These are phyloP conservation scores for Anisodus tanguticus DNA, from an alignment of 257 asterid species.

Conservation along the genomic window DNA sequence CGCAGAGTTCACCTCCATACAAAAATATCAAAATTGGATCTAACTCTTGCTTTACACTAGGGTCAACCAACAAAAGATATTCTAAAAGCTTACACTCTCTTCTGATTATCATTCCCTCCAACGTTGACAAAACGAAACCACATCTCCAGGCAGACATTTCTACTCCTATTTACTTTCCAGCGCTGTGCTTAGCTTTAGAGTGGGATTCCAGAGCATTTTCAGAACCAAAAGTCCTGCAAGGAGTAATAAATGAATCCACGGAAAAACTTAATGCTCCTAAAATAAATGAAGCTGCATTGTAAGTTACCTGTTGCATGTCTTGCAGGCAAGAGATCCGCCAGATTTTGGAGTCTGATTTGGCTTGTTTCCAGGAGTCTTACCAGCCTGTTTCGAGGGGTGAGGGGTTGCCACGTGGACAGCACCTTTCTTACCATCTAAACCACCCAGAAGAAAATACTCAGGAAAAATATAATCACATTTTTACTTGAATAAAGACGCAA, in stretches of 20 bases:
- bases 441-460: conserved; percentile 2
- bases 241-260: not conserved
- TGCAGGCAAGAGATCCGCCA: conserved; percentile 63
- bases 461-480: not conserved
- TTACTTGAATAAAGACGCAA: not conserved
- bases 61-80: conserved; percentile 1
- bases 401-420: conserved; percentile 84
- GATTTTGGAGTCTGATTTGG: conserved; percentile 60
- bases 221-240: conserved; percentile 58
- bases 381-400: conserved; percentile 78
- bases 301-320: conserved; percentile 61
- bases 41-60: conserved; percentile 17
- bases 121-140: not conserved
- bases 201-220: conserved; percentile 66
- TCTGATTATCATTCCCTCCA: conserved; percentile 11
- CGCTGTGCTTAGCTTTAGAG: conserved; percentile 72
- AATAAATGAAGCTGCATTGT: not conserved
- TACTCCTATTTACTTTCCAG: conserved; percentile 40
- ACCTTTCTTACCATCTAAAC: conserved; percentile 75
- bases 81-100: not conserved
- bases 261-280: conserved; percentile 2
- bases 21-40: conserved; percentile 13
- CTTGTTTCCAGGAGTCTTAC: conserved; percentile 69
- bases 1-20: not conserved
- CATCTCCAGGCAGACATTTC: not conserved